These are phyloP conservation scores for Saccharomyces eubayanus DNA, from an alignment of 805 yeast species.

Conservation along the genomic window DNA sequence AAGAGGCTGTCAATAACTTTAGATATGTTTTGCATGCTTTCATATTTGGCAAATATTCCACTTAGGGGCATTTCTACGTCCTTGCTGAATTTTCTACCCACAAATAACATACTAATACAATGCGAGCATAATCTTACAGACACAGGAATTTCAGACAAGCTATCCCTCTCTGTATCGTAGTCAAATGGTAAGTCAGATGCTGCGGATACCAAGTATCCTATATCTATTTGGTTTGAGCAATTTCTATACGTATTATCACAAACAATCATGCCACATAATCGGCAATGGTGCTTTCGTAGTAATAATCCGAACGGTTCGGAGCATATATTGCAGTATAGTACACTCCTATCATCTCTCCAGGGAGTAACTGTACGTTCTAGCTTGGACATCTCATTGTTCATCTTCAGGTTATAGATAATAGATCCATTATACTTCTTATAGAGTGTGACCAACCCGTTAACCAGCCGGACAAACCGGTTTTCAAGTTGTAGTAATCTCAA, in stretches of 20 bases:
- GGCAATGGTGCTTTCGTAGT: conserved; percentile 79
- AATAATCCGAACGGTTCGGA: conserved; percentile 45
- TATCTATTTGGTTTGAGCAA: conserved; percentile 70
- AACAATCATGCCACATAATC: conserved; percentile 76
- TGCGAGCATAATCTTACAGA: conserved; percentile 54
- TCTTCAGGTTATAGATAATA: conserved; percentile 11
- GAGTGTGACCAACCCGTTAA: conserved; percentile 24
- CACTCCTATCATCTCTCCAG: conserved; percentile 55
- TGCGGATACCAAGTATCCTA: conserved; percentile 25
- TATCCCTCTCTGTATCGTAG: conserved; percentile 8
- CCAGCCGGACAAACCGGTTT: conserved; percentile 46
- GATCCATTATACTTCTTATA: conserved; percentile 16
- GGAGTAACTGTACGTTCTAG: conserved; percentile 43
- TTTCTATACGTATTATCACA: conserved; percentile 57
- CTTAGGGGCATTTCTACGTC: conserved; percentile 34
- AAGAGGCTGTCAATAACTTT: conserved; percentile 33
- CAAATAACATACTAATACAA: conserved; percentile 59
- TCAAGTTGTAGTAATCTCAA: conserved; percentile 52
- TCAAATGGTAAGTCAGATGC: conserved; percentile 22
- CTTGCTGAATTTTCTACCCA: conserved; percentile 40
- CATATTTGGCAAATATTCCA: conserved; percentile 35
- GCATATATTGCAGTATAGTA: conserved; percentile 58
- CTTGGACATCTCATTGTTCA: conserved; percentile 28
- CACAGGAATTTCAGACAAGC: conserved; percentile 21
- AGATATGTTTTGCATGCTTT: conserved; percentile 34